Evolutionary conservation across 23 red algal species (phyloP).

Genomic region (Gracilaria gracilis): DNA sequence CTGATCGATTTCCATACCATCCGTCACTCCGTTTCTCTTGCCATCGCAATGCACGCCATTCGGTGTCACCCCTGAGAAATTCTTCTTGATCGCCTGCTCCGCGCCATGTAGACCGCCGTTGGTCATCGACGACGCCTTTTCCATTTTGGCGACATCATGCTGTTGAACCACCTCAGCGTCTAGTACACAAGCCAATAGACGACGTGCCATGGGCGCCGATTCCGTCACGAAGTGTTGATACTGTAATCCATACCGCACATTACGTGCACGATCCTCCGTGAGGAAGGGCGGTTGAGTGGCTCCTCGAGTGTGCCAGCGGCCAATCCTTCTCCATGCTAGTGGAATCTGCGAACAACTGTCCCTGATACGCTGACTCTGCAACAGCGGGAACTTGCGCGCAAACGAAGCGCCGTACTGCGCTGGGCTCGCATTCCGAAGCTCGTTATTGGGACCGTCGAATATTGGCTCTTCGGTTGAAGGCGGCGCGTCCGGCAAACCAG

Average conservation of each 20-base stretch:
- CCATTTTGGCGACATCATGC: slow-evolving; percentile 43
- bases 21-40: slow-evolving; percentile 19
- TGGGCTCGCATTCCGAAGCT: background rate
- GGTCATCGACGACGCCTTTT: background rate
- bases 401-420: background rate
- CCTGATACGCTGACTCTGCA: slow-evolving; percentile 18
- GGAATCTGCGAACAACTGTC: slow-evolving; percentile 53
- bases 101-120: background rate
- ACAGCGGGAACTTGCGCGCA: background rate
- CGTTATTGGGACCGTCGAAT: slow-evolving; percentile 48
- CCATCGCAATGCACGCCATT: slow-evolving; percentile 19
- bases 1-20: slow-evolving; percentile 7
- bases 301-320: slow-evolving; percentile 34
- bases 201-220: slow-evolving; percentile 52
- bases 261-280: slow-evolving; percentile 37
- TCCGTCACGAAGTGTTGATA: slow-evolving; percentile 39
- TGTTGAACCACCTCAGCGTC: slow-evolving; percentile 49
- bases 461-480: slow-evolving; percentile 24
- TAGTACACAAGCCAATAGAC: slow-evolving; percentile 56
- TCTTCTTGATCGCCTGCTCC: background rate
- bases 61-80: background rate
- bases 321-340: slow-evolving; percentile 55
- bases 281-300: slow-evolving; percentile 38
- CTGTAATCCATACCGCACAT: slow-evolving; percentile 51
- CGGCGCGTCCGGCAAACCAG: slow-evolving; percentile 37